Evolutionary conservation across 352 stramenopile genomes (phyloP), one percentile per base, ranked within the genome.

Genomic region (Proteromonas lacertae): DNA sequence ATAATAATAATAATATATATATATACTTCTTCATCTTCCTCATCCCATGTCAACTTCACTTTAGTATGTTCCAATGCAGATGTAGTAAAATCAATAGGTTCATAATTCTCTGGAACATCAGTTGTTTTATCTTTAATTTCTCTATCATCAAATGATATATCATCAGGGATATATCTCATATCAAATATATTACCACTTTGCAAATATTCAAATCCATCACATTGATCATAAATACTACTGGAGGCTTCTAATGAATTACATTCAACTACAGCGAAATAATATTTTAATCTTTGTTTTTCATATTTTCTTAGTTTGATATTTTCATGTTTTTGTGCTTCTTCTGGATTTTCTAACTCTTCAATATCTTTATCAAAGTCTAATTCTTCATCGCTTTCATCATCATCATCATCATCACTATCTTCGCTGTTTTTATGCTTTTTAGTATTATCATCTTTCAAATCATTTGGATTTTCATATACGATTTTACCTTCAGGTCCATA

Each of bases 181-280:
- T 96, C 83, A 9, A 95, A 66, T 35, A 71, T 52, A 33, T 84
- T 81, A 32, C 69, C 75, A 6, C 76, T 92, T 30, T 78, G 75
- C 48, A 92, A 81, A 52, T 93, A 89, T 52, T 96, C 83, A 41
- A 95, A 65, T 33, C 86, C 79, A 47, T 96, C 81, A 17, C 82
- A 42, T 51, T 79, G 65, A 40, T 82, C 62, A 41, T 93, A 93
- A 29, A 90, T 75, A 20, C 62, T 55, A 25, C 77, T 67, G 20
- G 83, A 74, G 6, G 76, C 75, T 35, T 74, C 66, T 22, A 74
- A 55, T 18, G 58, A 74, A 37, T 81, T 60, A 57, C 82, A 94
- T 29, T 74, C 77, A 9, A 80, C 74, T 14, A 95, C 58, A 2
- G 80, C 83, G 60, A 93, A 95, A 48, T 92, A 95, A 53, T 96